Evolutionary conservation across 75 land plant species (phyloP).

Genomic region (Sequoiadendron giganteum): DNA sequence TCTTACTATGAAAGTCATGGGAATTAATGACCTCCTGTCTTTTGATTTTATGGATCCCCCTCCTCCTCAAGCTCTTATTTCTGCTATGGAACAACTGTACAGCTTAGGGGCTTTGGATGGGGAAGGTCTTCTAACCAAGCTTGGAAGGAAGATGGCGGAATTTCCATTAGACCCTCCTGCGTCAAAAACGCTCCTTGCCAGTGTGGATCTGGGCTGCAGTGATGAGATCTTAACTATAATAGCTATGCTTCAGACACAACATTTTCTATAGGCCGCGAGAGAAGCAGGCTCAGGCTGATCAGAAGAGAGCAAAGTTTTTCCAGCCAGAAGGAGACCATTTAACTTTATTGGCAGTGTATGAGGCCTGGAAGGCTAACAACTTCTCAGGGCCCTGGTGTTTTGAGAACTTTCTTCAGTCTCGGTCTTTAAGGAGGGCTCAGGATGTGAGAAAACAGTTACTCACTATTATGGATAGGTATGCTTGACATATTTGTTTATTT

Average conservation of each 20-base stretch:
- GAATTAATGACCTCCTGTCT: slow-evolving; percentile 80
- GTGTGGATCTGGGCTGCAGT: slow-evolving; percentile 24
- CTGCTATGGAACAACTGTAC: slow-evolving; percentile 91
- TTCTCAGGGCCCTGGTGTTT: slow-evolving; percentile 17
- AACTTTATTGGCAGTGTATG: slow-evolving; percentile 27
- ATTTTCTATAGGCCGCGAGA: slow-evolving; percentile 19
- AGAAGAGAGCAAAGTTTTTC: slow-evolving; percentile 22
- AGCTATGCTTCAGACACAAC: slow-evolving; percentile 18
- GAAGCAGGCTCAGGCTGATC: slow-evolving; percentile 16
- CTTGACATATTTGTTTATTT: not conserved
- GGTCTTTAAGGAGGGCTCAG: slow-evolving; percentile 84
- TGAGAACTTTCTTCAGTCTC: slow-evolving; percentile 77
- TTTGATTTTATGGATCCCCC: slow-evolving; percentile 98
- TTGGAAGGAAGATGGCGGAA: slow-evolving; percentile 93
- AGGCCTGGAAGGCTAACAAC: slow-evolving; percentile 18
- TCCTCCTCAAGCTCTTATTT: slow-evolving; percentile 86
- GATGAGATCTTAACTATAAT: slow-evolving; percentile 28
- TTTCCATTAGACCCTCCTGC: slow-evolving; percentile 85
- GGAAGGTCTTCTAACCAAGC: slow-evolving; percentile 80
- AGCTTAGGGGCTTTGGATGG: slow-evolving; percentile 89
- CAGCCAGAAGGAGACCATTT: slow-evolving; percentile 44
- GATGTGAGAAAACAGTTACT: slow-evolving; percentile 92
- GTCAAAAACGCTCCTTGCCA: slow-evolving; percentile 38
- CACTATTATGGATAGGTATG: slow-evolving; percentile 84
- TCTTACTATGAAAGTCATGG: slow-evolving; percentile 87